These are phyloP conservation scores for Xerocomellus intermedius DNA, from an alignment of 768 basidiomycete genomes.

Conservation along the genomic window DNA sequence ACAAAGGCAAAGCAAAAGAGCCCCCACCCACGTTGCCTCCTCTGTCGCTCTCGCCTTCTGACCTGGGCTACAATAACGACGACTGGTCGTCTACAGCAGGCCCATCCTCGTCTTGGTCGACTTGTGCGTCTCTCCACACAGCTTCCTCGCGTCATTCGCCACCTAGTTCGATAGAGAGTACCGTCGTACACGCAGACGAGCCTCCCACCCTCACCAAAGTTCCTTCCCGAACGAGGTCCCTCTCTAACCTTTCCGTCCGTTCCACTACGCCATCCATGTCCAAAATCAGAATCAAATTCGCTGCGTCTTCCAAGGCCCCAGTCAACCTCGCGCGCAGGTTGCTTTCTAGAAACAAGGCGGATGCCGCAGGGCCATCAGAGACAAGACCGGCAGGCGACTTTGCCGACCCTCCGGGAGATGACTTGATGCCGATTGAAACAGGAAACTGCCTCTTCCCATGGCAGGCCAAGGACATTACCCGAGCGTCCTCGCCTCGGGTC, in stretches of 20 bases:
- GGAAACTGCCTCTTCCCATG: constrained; percentile 44
- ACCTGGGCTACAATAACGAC: constrained; percentile 44
- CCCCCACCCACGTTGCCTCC: constrained; percentile 63
- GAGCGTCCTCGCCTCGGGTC: constrained; percentile 8
- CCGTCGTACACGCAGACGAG: constrained; percentile 11
- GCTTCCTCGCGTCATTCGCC: constrained; percentile 20
- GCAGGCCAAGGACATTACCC: constrained; percentile 34
- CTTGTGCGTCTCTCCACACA: constrained; percentile 39
- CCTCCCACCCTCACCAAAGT: constrained; percentile 26
- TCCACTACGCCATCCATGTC: constrained; percentile 49
- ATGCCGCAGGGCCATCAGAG: constrained; percentile 13
- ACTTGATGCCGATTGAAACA: constrained; percentile 26
- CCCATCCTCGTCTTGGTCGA: constrained; percentile 38
- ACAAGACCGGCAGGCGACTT: constrained; percentile 4
- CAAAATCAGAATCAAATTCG: constrained; percentile 47
- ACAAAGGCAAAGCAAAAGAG: constrained; percentile 57
- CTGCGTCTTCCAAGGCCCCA: constrained; percentile 40
- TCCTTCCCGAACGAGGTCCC: constrained; percentile 52
- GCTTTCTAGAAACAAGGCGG: constrained; percentile 42
- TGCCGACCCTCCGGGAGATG: constrained; percentile 10
- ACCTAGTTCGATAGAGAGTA: constrained; percentile 12
- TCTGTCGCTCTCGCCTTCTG: constrained; percentile 56
- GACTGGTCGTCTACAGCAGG: constrained; percentile 37
- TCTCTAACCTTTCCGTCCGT: constrained; percentile 51
- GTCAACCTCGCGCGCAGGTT: constrained; percentile 58